phyloP scores from a whole-genome alignment of 345 rosid species.

The Populus deltoides region DNA sequence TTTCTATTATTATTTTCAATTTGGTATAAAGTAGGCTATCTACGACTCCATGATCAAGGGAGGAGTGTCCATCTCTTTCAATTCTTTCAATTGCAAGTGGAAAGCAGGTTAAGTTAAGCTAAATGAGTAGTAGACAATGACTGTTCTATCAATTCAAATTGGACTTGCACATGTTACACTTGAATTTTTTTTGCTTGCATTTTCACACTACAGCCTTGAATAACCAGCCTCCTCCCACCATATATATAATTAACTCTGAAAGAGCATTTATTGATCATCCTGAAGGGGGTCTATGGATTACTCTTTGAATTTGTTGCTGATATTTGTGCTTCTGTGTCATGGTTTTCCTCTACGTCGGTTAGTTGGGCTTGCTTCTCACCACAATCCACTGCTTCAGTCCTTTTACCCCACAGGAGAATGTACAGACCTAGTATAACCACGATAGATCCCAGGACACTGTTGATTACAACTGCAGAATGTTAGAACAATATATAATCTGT shows the following conservation, averaged over 20 bases:
- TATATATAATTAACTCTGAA: not conserved
- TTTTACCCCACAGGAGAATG: constrained; percentile 75
- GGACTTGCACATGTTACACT: not conserved
- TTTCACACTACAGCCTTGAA: not conserved
- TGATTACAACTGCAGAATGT: not conserved
- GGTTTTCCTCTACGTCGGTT: not conserved
- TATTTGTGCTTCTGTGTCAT: constrained; percentile 3
- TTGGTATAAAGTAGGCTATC: too few relatives aligned
- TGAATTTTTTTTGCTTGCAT: not conserved
- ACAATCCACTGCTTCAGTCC: constrained; percentile 40
- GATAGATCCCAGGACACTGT: constrained; percentile 68
- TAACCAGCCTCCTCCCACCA: not conserved
- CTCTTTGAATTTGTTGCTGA: not conserved
- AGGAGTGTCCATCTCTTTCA: not conserved
- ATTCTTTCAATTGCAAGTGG: not conserved
- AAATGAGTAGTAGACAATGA: not conserved
- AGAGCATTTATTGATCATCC: not conserved
- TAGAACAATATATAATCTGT: not conserved
- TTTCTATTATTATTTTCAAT: too few relatives aligned
- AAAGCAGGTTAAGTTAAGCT: not conserved
- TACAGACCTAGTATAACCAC: constrained; percentile 61
- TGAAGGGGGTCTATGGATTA: not conserved
- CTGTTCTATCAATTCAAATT: not conserved
- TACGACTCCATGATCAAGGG: too few relatives aligned
- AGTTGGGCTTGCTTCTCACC: constrained; percentile 35